These are phyloP conservation scores for Termitomyces sp. DNA, from an alignment of 768 basidiomycete genomes.

Conservation along the genomic window DNA sequence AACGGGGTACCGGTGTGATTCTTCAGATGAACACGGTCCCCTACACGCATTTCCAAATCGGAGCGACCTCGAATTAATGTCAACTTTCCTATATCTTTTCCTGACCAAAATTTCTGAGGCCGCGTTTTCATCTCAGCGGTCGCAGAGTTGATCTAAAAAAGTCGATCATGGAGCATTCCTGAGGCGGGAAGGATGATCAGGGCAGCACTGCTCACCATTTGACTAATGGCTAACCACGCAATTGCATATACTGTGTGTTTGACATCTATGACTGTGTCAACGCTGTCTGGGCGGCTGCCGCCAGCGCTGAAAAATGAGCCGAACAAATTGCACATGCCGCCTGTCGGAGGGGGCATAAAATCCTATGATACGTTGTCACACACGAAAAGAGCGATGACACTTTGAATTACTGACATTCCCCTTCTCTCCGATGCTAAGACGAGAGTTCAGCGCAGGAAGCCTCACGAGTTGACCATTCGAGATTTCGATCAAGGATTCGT, in stretches of 20 bases:
- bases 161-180: background rate
- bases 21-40: conserved; percentile 65
- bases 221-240: conserved; percentile 85
- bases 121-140: conserved; percentile 54
- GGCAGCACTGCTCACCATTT: conserved; percentile 48
- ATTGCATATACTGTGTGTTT: conserved; percentile 76
- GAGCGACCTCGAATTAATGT: conserved; percentile 56
- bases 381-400: conserved; percentile 1
- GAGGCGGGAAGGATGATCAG: background rate
- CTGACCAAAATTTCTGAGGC: conserved; percentile 74
- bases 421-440: conserved; percentile 69
- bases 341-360: conserved; percentile 53
- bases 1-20: conserved; percentile 39
- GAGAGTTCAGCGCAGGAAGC: conserved; percentile 73
- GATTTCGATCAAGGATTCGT: conserved; percentile 74
- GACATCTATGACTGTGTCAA: conserved; percentile 66
- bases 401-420: conserved; percentile 48
- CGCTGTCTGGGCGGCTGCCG: conserved; percentile 31
- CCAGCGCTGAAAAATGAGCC: conserved; percentile 36
- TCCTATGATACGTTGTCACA: conserved; percentile 37
- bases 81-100: conserved; percentile 56
- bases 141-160: conserved; percentile 50
- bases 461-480: conserved; percentile 59
- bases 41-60: conserved; percentile 64
- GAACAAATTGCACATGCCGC: conserved; percentile 39